These are phyloP conservation scores for Hypomontagnella submonticulosa DNA, from an alignment of 495 filamentous ascomycete genomes.

Conservation along the genomic window DNA sequence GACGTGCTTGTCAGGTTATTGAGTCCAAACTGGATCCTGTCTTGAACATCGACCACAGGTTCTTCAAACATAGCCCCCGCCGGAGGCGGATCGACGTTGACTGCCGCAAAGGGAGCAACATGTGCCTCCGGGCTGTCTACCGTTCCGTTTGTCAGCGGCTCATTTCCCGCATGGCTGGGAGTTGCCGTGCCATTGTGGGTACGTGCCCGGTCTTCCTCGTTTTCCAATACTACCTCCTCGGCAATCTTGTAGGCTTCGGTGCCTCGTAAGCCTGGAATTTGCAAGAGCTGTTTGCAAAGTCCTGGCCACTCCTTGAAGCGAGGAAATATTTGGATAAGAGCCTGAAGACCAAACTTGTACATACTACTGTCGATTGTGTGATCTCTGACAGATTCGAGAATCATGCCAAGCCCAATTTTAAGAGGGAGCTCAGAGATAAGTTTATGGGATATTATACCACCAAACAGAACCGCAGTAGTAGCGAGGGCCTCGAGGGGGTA, in stretches of 20 bases:
- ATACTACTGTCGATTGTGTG: conserved; percentile 83
- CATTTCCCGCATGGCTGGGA: conserved; percentile 31
- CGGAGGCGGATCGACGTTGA: conserved; percentile 76
- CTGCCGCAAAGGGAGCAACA: conserved; percentile 72
- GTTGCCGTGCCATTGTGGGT: conserved; percentile 56
- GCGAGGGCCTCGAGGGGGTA: conserved; percentile 94
- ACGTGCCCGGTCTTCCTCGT: conserved; percentile 62
- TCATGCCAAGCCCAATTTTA: conserved; percentile 93
- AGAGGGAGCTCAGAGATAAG: conserved; percentile 89
- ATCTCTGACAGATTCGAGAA: conserved; percentile 90
- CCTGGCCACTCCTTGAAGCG: conserved; percentile 92
- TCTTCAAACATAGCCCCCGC: conserved; percentile 74
- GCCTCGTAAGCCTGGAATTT: conserved; percentile 81
- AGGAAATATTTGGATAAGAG: conserved; percentile 83
- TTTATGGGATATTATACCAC: conserved; percentile 92
- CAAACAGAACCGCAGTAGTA: conserved; percentile 95
- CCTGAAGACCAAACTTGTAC: conserved; percentile 99
- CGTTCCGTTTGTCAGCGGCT: conserved; percentile 71
- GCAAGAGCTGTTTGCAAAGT: conserved; percentile 83
- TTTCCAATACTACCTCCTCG: conserved; percentile 78
- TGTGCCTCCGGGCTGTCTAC: conserved; percentile 66
- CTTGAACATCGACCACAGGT: conserved; percentile 83
- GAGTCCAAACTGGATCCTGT: conserved; percentile 93
- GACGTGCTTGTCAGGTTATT: conserved; percentile 96
- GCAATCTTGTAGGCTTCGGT: conserved; percentile 86